These are phyloP conservation scores for Mrakia gelida DNA, from an alignment of 768 basidiomycete species.

Conservation along the genomic window DNA sequence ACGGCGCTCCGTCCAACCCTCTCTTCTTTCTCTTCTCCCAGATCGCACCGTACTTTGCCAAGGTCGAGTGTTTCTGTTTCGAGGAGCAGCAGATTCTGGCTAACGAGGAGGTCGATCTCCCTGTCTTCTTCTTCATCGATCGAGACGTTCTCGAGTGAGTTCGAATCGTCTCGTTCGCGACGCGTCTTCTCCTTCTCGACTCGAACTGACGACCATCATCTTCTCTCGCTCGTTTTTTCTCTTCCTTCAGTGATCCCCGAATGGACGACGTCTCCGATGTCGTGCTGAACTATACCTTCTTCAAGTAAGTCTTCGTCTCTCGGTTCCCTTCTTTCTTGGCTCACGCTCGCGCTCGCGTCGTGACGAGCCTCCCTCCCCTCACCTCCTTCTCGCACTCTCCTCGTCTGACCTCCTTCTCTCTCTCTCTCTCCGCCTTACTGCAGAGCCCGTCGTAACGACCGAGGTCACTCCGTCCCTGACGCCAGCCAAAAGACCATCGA, in stretches of 20 bases:
- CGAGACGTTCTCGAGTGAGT: conserved; percentile 75
- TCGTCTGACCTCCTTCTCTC: not conserved
- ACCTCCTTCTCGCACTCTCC: not conserved
- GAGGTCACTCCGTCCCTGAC: conserved; percentile 86
- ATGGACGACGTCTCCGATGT: conserved; percentile 84
- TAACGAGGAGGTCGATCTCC: conserved; percentile 96
- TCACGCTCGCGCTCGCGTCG: not conserved
- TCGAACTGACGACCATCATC: not conserved
- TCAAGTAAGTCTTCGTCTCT: conserved; percentile 61
- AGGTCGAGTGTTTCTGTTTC: conserved; percentile 99
- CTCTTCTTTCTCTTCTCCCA: conserved; percentile 41
- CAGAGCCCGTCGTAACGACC: conserved; percentile 79
- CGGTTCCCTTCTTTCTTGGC: not conserved
- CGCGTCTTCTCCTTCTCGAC: not conserved
- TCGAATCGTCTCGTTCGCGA: not conserved
- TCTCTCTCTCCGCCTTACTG: not conserved
- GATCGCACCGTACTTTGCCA: conserved; percentile 98
- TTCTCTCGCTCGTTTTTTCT: not conserved
- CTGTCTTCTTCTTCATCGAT: conserved; percentile 97
- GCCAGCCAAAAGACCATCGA: conserved; percentile 74
- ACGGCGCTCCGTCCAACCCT: not conserved
- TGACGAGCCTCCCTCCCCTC: not conserved
- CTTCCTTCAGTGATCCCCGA: conserved; percentile 57
- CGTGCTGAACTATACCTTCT: conserved; percentile 95
- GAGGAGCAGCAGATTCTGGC: conserved; percentile 95